Evolutionary conservation across 441 rosid genomes (phyloP), one percentile per base, ranked within the genome.

Genomic region (Cnidoscolus chayamansa): DNA sequence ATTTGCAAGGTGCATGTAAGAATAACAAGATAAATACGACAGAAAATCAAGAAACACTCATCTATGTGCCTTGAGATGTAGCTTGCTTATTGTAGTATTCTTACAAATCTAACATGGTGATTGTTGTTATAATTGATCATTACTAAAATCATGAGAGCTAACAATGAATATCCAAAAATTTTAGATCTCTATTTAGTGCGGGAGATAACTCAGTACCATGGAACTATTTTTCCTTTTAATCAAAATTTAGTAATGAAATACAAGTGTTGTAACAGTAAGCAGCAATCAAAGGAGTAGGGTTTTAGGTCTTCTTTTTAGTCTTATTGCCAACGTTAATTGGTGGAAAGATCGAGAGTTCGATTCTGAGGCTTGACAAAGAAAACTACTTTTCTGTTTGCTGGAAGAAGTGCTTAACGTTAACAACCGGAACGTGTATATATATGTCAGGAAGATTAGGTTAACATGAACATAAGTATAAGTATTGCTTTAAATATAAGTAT

Each of bases 1-100:
- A 65, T 76, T 80, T 70, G 19, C 69, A 32, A 73, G 70, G 68
- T 65, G 68, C 72, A 66, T 84, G 81, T 71, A 76, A 76, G 67
- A 78, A 75, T 47, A 73, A 76, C 72, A 37, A 64, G 35, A 55
- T 40, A 67, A 54, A 72, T 66, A 54, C 70, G 63, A 70, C 73
- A 58, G 55, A 68, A 75, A 67, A 62, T 20, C 31, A 56, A 70
- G 45, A 70, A 74, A 48, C 1, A 10, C 12, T 40, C 77, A 31
- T 69, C 69, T 40, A 16, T 69, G 16, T 67, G 68, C 51, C 64
- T 68, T 37, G 49, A 47, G 71, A 68, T 30, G n/a, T 11, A 25
- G 45, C 65, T 70, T 57, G 13, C 49, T 56, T 37, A n/a, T 13
- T 47, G 2, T 20, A 37, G 7, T 43, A 30, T 8, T 59, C 17